Base-by-base conservation (phyloP, 2,329 filamentous ascomycete genomes). In the Stylonectria norvegica region DNA sequence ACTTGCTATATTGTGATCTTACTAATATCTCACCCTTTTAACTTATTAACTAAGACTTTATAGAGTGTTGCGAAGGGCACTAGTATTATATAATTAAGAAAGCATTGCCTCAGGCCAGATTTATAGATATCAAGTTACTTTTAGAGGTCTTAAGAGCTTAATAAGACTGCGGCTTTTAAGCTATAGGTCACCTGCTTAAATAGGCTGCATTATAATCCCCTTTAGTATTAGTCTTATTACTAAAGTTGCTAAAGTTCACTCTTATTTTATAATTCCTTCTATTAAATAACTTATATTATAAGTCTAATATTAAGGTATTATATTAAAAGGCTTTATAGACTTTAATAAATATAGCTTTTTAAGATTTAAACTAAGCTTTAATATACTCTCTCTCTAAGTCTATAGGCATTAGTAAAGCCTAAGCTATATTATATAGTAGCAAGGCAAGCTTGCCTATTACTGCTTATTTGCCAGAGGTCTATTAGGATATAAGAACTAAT, bases 21-120 rank as follows among this genome's bases (percentile, higher is more conserved):
- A 7, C 7, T 25, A 25, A 8, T 25, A 8, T 25, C 12, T 8
- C 12, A 8, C 7, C 8, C 25, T 40, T 22, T 34, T 36, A 18
- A 34, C 40, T 20, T 40, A 40, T 37, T 31, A n/a, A 40, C 16
- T 20, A 19, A 16, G 29, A 32, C 40, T 27, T 20, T 34, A 18
- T 12, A 45, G 30, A 40, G 37, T 29, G 18, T 40, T 45, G 14
- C 12, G 12, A 37, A 45, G 20, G 40, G 40, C 27, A 25, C 42
- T 6, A 37, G n/a, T 16, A 45, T 25, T 20, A 20, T 10, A 34
- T 37, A 6, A 45, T 45, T 23, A 34, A 45, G 36, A 40, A 32
- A 30, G 33, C 36, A 14, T 40, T 45, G 34, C 40, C 40, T 40
- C n/a, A n/a, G n/a, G n/a, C n/a, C n/a, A n/a, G n/a, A n/a, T n/a